phyloP scores from a whole-genome alignment of 192 early-diverging fungal species.

The Coemansia sp. region DNA sequence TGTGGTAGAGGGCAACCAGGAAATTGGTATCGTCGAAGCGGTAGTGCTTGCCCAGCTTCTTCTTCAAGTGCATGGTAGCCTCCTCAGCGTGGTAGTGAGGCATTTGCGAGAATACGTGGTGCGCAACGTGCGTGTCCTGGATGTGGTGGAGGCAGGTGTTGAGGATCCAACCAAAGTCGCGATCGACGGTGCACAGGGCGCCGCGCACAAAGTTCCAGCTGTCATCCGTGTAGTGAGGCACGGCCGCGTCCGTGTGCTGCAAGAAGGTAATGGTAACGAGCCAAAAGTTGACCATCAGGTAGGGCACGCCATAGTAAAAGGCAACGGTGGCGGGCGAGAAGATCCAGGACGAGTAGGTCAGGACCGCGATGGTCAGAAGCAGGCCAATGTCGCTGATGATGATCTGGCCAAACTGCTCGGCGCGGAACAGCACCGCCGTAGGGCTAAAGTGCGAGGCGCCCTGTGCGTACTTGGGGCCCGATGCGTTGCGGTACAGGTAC shows the following conservation, averaged over 20 bases:
- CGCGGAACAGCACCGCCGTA: conserved; percentile 72
- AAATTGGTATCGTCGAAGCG: conserved; percentile 71
- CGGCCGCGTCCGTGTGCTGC: conserved; percentile 84
- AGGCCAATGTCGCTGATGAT: conserved; percentile 77
- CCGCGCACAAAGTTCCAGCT: conserved; percentile 93
- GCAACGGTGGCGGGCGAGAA: conserved; percentile 63
- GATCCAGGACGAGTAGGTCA: conserved; percentile 55
- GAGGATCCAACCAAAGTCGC: conserved; percentile 82
- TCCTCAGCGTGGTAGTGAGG: conserved; percentile 92
- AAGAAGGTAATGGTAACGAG: conserved; percentile 94
- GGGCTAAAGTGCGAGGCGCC: conserved; percentile 90
- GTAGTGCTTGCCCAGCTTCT: conserved; percentile 82
- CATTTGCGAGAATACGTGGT: conserved; percentile 97
- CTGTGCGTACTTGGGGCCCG: conserved; percentile 72
- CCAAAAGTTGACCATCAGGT: conserved; percentile 92
- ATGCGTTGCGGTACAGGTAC: conserved; percentile 77
- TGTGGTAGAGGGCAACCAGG: conserved; percentile 65
- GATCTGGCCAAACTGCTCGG: conserved; percentile 67
- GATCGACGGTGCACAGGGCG: conserved; percentile 86
- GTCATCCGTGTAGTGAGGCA: conserved; percentile 86
- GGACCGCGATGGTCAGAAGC: conserved; percentile 49
- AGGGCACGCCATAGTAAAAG: conserved; percentile 89
- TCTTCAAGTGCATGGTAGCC: conserved; percentile 79
- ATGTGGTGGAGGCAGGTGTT: conserved; percentile 81
- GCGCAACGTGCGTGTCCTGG: conserved; percentile 89